These are phyloP conservation scores for Candida multigemmis DNA, from an alignment of 805 yeast genomes.

Conservation along the genomic window DNA sequence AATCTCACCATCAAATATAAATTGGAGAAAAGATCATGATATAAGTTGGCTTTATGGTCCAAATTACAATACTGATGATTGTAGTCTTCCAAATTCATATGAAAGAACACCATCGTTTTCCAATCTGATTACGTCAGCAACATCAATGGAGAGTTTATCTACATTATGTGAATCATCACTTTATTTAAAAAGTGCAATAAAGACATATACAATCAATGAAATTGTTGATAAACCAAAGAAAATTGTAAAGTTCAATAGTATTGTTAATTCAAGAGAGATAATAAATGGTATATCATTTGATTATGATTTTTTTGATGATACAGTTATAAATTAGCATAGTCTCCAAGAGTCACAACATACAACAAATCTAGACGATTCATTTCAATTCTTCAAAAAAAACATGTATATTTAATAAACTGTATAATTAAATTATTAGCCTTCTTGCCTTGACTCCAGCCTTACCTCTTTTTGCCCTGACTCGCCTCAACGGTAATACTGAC, in stretches of 20 bases:
- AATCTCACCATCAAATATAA: constrained; percentile 34
- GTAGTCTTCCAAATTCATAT: not conserved
- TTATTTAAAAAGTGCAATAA: not conserved
- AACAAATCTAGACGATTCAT: too few species aligned
- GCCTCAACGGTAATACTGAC: not conserved
- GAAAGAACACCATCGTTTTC: not conserved
- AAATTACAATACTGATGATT: constrained; percentile 8
- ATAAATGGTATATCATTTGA: constrained; percentile 35
- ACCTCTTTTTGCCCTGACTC: not conserved
- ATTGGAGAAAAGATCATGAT: constrained; percentile 48
- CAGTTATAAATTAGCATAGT: constrained; percentile 1
- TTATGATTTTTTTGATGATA: constrained; percentile 31
- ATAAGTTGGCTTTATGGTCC: constrained; percentile 51
- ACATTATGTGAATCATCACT: not conserved
- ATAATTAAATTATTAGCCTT: too few species aligned
- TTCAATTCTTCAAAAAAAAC: not conserved
- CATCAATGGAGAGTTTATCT: not conserved
- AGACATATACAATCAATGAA: not conserved
- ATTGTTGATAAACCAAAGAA: constrained; percentile 7
- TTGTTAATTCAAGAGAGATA: constrained; percentile 36
- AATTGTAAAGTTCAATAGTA: constrained; percentile 32
- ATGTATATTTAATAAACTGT: too few species aligned
- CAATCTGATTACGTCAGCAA: too few species aligned
- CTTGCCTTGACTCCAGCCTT: not conserved
- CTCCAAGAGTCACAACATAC: not conserved